Percentiles rank a stretch among this genome's conserved stretches.
Conservation (phyloP, 1,284 basidiomycete genomes). For the Veloporphyrellus conicus region DNA sequence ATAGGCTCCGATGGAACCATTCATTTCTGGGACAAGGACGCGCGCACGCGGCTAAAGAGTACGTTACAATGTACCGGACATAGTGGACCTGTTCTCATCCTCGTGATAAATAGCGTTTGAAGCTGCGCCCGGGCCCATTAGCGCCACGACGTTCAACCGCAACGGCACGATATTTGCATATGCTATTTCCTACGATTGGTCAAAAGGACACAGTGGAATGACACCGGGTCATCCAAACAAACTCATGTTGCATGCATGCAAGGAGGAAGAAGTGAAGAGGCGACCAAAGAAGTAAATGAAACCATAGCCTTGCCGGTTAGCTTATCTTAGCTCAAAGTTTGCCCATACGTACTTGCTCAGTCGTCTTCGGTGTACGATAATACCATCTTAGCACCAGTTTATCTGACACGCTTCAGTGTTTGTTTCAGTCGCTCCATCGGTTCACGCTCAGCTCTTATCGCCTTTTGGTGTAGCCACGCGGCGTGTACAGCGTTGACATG, state of each 20-base stretch:
- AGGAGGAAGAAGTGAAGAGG: conserved; percentile 85
- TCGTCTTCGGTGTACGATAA: conserved; percentile 18
- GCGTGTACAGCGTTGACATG: conserved; percentile 1
- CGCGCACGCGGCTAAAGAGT: conserved; percentile 87
- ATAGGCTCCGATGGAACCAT: conserved; percentile 74
- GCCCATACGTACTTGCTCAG: conserved; percentile 3
- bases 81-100: conserved; percentile 3
- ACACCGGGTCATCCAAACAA: conserved; percentile 78
- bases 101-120: conserved; percentile 37
- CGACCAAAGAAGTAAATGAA: conserved; percentile 46
- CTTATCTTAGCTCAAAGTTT: conserved; percentile 6
- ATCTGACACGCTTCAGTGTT: neutral
- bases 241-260: conserved; percentile 86
- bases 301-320: neutral
- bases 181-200: conserved; percentile 87
- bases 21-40: conserved; percentile 89
- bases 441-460: neutral
- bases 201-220: conserved; percentile 83
- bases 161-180: conserved; percentile 88
- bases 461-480: neutral
- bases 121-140: conserved; percentile 61
- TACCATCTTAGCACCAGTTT: conserved; percentile 4
- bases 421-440: neutral
- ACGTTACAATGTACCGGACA: conserved; percentile 23
- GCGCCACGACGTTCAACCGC: conserved; percentile 78